Base-by-base conservation (phyloP, 495 filamentous ascomycete species). In the Cercophora sp. region DNA sequence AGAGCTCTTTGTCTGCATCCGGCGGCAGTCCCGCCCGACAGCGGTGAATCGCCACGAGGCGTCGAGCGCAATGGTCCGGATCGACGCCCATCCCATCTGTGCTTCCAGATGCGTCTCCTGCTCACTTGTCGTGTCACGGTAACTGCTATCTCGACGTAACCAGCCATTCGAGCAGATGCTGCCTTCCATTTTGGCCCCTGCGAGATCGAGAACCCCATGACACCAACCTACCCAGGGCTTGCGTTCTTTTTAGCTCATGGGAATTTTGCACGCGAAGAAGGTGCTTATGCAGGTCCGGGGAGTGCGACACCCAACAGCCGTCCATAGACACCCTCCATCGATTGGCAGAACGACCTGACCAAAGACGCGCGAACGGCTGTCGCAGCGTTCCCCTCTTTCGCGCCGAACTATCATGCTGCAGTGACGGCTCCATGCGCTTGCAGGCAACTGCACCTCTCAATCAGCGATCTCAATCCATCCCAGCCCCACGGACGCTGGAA, bases 201-300 rank as follows among this genome's bases (percentile, higher is more conserved):
- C 36, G n/a, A n/a, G n/a, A n/a, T 19, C 36, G 36, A 25, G 40
- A 23, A 22, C 5, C 40, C 25, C 40, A 43, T 43, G 40, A 43
- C 40, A 43, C 2, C 40, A 18, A 5, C n/a, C 11, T 24, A 8
- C 16, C n/a, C 10, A 10, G 22, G 16, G 16, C 36, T 19, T 39
- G 8, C 10, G 36, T 8, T 6, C 18, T n/a, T 39, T 39, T 39
- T 19, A 39, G 36, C 36, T 39, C 36, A 39, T 39, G 36, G 36
- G 36, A 39, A 19, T 39, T 18, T 39, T 5, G 36, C 16, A 15
- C 8, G 16, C 5, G 11, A 43, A 43, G 23, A 10, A 23, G 40
- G 40, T 24, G 40, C 40, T 43, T 43, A 43, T 43, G 40, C 40
- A 43, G 40, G 40, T 43, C 40, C 40, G 13, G 29, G 29, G 6